Evolutionary conservation across 345 rosid species (phyloP).

Genomic region (Aurinia saxatilis): DNA sequence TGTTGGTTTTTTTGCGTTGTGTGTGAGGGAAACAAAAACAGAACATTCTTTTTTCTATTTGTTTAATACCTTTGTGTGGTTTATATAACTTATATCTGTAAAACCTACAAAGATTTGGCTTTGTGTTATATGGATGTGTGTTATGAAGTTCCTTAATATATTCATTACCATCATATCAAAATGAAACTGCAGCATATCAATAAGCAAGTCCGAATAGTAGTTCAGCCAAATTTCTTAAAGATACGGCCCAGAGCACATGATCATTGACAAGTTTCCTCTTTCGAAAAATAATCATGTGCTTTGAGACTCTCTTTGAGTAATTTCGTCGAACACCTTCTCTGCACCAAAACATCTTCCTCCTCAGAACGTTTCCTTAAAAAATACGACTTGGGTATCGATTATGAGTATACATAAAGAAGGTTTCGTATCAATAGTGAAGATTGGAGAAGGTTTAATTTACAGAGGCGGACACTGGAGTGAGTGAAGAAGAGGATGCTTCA

Average conservation of each 20-base stretch:
- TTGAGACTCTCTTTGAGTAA: constrained; percentile 34
- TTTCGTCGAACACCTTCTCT: constrained; percentile 36
- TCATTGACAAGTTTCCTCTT: too few species aligned
- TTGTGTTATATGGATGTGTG: constrained; percentile 27
- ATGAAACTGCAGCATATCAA: constrained; percentile 24
- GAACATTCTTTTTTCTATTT: constrained; percentile 15
- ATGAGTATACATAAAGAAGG: too few species aligned
- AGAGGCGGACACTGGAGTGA: too few species aligned
- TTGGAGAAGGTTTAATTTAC: too few species aligned
- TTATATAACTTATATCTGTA: constrained; percentile 16
- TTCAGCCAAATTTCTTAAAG: too few species aligned
- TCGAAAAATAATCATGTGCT: constrained; percentile 18
- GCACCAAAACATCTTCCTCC: constrained; percentile 23
- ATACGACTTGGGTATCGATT: too few species aligned
- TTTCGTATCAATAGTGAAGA: too few species aligned
- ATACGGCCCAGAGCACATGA: too few species aligned
- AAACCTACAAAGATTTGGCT: constrained; percentile 29
- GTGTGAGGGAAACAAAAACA: not conserved
- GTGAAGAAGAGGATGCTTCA: too few species aligned
- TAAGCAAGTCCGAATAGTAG: not conserved
- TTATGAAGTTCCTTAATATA: not conserved
- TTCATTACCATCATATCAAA: constrained; percentile 32
- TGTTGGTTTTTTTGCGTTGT: constrained; percentile 5
- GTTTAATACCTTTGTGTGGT: constrained; percentile 24
- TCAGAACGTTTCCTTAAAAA: constrained; percentile 27